Percentiles rank a stretch among this genome's conserved stretches.
These are phyloP conservation scores for Nepenthes gracilis DNA, from an alignment of 148 eudicot genomes.

Conservation along the genomic window DNA sequence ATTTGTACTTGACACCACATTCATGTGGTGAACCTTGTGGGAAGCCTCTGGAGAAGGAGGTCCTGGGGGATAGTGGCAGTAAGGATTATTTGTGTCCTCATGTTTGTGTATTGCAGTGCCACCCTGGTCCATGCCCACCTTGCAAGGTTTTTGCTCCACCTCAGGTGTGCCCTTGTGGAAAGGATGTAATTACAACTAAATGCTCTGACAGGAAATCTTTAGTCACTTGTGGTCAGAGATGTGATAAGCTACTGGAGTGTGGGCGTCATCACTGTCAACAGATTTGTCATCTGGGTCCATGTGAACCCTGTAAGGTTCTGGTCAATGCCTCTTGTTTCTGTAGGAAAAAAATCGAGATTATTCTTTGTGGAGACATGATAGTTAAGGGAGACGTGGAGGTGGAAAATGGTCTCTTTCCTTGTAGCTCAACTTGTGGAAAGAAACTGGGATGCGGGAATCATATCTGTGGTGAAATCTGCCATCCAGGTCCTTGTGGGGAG, in stretches of 20 bases:
- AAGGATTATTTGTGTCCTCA: slow-evolving; percentile 75
- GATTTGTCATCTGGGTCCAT: slow-evolving; percentile 70
- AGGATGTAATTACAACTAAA: slow-evolving; percentile 62
- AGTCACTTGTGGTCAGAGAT: slow-evolving; percentile 68
- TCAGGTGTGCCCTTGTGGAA: slow-evolving; percentile 70
- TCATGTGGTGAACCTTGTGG: slow-evolving; percentile 97
- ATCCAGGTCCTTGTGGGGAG: slow-evolving; percentile 90
- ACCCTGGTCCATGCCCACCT: slow-evolving; percentile 94
- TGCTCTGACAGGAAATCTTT: slow-evolving; percentile 67
- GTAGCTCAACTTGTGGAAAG: slow-evolving; percentile 49
- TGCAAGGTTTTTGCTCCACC: slow-evolving; percentile 97
- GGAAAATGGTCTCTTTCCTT: slow-evolving; percentile 68
- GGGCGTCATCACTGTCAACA: slow-evolving; percentile 61
- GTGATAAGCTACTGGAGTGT: slow-evolving; percentile 67
- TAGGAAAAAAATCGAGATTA: slow-evolving; percentile 60
- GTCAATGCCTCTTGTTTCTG: slow-evolving; percentile 79
- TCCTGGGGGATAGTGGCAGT: slow-evolving; percentile 25
- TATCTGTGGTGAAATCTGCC: slow-evolving; percentile 54
- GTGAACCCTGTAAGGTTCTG: slow-evolving; percentile 58
- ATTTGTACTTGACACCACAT: slow-evolving; percentile 84
- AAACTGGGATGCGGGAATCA: slow-evolving; percentile 65
- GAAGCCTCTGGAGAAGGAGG: slow-evolving; percentile 65
- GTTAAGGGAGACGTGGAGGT: slow-evolving; percentile 64
- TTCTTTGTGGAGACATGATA: slow-evolving; percentile 75
- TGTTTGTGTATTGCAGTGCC: slow-evolving; percentile 88